phyloP scores from a whole-genome alignment of 768 basidiomycete species.

The Boletus sensibilis region DNA sequence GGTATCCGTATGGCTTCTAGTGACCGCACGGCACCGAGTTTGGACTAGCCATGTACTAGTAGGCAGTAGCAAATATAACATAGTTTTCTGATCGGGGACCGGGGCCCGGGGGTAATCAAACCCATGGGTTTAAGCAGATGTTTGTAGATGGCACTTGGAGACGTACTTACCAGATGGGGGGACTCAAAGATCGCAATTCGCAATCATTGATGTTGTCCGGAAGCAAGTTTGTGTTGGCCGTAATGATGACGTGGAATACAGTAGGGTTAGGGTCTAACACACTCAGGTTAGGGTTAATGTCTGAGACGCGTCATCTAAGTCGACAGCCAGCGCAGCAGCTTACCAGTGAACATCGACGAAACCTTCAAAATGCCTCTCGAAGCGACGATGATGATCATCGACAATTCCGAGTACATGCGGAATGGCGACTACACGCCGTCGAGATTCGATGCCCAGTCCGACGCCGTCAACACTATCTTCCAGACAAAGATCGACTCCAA shows the following conservation, averaged over 20 bases:
- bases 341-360: slow-evolving; percentile 14
- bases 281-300: slow-evolving; percentile 20
- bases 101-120: not conserved
- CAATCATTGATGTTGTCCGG: no score
- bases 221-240: no score
- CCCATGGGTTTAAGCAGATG: not conserved
- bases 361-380: slow-evolving; percentile 81
- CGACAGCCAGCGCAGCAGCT: not conserved
- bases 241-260: not conserved
- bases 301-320: slow-evolving; percentile 29
- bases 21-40: not conserved
- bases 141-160: not conserved
- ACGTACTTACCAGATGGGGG: not conserved
- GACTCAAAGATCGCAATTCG: not conserved
- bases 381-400: slow-evolving; percentile 96
- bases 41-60: not conserved
- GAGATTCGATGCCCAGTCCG: slow-evolving; percentile 86
- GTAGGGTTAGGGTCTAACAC: slow-evolving; percentile 12
- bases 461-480: slow-evolving; percentile 88
- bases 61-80: not conserved
- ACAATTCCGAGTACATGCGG: slow-evolving; percentile 97
- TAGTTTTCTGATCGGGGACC: not conserved
- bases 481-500: slow-evolving; percentile 93
- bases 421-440: slow-evolving; percentile 90
- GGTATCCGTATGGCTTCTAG: not conserved